These are phyloP conservation scores for Gracilariopsis chorda DNA, from an alignment of 23 red algal genomes.

Conservation along the genomic window DNA sequence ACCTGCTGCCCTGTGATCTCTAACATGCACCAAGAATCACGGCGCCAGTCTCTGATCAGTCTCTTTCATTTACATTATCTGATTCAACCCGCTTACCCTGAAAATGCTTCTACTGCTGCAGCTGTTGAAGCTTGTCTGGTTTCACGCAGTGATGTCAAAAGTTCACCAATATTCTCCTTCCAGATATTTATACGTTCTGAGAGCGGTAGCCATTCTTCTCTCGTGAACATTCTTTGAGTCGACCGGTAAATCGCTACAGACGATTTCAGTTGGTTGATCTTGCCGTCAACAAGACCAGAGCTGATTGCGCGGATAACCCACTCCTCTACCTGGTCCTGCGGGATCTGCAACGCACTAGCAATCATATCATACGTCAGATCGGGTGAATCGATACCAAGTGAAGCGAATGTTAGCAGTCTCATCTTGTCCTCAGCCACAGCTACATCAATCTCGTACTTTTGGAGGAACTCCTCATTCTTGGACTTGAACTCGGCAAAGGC, in stretches of 20 bases:
- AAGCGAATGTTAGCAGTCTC: slow-evolving; percentile 80
- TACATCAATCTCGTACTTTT: slow-evolving; percentile 38
- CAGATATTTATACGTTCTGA: slow-evolving; percentile 83
- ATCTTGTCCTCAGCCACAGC: slow-evolving; percentile 72
- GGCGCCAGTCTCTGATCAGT: no score
- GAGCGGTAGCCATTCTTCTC: slow-evolving; percentile 86
- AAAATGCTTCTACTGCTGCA: slow-evolving; percentile 29
- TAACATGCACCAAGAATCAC: no score
- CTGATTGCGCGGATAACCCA: slow-evolving; percentile 89
- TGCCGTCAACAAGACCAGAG: slow-evolving; percentile 82
- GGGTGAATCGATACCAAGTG: slow-evolving; percentile 65
- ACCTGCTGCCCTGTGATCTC: no score
- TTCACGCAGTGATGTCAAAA: slow-evolving; percentile 57
- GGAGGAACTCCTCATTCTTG: slow-evolving; percentile 5
- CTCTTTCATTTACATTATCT: no score
- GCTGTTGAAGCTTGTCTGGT: slow-evolving; percentile 43
- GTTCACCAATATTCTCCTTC: slow-evolving; percentile 79
- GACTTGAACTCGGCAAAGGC: slow-evolving; percentile 60
- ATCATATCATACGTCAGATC: slow-evolving; percentile 72
- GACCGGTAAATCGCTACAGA: slow-evolving; percentile 82
- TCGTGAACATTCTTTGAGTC: slow-evolving; percentile 80
- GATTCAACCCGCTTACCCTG: no score
- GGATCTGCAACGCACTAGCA: slow-evolving; percentile 70
- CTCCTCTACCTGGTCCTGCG: slow-evolving; percentile 74
- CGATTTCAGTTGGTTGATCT: slow-evolving; percentile 83